Percentiles rank a stretch among this genome's conserved stretches.
These are phyloP conservation scores for Leccinum variicolor DNA, from an alignment of 768 basidiomycete species.

Conservation along the genomic window DNA sequence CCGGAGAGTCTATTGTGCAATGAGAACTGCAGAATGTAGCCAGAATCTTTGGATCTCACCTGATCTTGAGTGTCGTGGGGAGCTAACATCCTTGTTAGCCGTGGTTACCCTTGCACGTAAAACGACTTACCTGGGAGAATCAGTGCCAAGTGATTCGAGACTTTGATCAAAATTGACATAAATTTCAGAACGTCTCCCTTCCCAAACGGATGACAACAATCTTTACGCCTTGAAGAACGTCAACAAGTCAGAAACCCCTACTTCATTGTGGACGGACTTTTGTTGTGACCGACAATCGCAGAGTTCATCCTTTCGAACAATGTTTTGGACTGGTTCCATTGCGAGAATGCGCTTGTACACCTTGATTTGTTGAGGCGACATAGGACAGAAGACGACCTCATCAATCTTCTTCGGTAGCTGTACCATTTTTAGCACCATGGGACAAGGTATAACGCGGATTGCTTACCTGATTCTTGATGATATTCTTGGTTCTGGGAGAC, in stretches of 20 bases:
- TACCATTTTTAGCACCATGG: background rate
- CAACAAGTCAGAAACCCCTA: constrained; percentile 3
- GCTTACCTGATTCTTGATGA: constrained; percentile 64
- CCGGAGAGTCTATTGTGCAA: constrained; percentile 37
- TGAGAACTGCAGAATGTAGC: background rate
- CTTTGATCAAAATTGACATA: constrained; percentile 78
- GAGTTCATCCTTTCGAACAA: constrained; percentile 65
- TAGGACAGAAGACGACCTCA: constrained; percentile 90
- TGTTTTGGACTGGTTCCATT: constrained; percentile 63
- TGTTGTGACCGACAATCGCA: constrained; percentile 69
- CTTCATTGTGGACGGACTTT: constrained; percentile 38
- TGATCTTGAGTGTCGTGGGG: constrained; percentile 69
- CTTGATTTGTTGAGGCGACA: constrained; percentile 63
- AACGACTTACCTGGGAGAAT: constrained; percentile 68
- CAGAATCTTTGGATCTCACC: constrained; percentile 31
- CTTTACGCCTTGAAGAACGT: constrained; percentile 47
- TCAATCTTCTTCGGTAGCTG: constrained; percentile 89
- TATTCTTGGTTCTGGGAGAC: constrained; percentile 61
- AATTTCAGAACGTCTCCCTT: constrained; percentile 64
- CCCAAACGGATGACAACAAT: constrained; percentile 50
- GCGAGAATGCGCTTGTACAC: constrained; percentile 72
- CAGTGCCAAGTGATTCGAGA: constrained; percentile 85
- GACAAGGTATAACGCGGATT: background rate
- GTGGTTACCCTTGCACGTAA: background rate
- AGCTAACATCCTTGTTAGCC: constrained; percentile 38